Evolutionary conservation across 768 basidiomycete genomes (phyloP).

Genomic region (Psilocybe cyanescens): DNA sequence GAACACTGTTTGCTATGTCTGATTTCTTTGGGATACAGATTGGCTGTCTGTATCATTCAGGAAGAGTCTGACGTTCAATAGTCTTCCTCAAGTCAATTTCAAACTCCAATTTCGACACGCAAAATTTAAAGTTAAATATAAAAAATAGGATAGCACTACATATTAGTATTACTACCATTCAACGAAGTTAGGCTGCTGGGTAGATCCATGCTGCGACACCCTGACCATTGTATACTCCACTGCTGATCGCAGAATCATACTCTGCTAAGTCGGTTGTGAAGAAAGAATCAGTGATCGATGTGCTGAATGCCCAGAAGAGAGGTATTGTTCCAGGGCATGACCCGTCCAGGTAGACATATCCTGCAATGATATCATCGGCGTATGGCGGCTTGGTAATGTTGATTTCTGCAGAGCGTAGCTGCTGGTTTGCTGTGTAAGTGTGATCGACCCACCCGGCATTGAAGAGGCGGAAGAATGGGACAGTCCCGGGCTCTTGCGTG

Average conservation of each 20-base stretch:
- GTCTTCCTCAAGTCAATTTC: too few relatives aligned
- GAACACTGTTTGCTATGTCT: too few relatives aligned
- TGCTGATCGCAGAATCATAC: neutral
- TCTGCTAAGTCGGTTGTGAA: neutral
- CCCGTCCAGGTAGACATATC: conserved; percentile 3
- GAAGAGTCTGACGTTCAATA: too few relatives aligned
- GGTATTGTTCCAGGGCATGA: neutral
- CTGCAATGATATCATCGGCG: conserved; percentile 8
- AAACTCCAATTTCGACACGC: too few relatives aligned
- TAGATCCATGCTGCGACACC: neutral
- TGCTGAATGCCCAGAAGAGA: neutral
- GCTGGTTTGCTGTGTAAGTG: conserved; percentile 13
- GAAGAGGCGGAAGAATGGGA: conserved; percentile 15
- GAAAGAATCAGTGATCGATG: neutral
- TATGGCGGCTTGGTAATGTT: conserved; percentile 6
- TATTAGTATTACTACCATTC: too few relatives aligned
- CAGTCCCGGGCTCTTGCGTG: neutral
- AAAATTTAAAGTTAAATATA: too few relatives aligned
- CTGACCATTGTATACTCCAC: neutral
- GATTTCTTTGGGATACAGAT: too few relatives aligned
- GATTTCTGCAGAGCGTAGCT: conserved; percentile 3
- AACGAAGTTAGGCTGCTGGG: neutral
- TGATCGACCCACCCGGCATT: neutral
- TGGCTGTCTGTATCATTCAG: too few relatives aligned
- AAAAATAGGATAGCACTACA: too few relatives aligned